Percentiles rank a stretch among this genome's conserved stretches.
Evolutionary conservation across 78 protist species (phyloP).

Genomic region (Mantamonas sphyraenae): DNA sequence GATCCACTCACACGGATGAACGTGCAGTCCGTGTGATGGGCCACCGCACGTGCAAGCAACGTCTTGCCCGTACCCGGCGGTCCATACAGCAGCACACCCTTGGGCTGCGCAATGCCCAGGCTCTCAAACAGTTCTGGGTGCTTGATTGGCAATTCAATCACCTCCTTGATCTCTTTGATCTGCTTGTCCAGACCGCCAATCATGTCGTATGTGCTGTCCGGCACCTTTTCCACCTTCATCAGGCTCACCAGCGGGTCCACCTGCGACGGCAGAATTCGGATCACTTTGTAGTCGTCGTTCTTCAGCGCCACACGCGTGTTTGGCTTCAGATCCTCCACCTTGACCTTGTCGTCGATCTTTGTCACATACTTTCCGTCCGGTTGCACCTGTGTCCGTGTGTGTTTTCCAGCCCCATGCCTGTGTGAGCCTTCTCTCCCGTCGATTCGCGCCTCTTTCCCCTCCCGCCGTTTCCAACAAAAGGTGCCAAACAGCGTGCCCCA

Average conservation of each 20-base stretch:
- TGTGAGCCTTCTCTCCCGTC: too few species aligned
- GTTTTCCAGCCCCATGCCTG: too few species aligned
- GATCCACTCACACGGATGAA: conserved; percentile 98
- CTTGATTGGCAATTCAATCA: conserved; percentile 98
- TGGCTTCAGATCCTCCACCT: conserved; percentile 63
- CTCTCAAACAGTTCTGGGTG: conserved; percentile 99
- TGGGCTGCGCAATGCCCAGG: conserved; percentile 97
- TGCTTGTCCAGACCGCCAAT: conserved; percentile 99
- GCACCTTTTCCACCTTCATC: conserved; percentile 98
- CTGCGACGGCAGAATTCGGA: background rate
- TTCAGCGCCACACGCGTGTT: conserved; percentile 87
- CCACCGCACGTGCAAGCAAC: conserved; percentile 98
- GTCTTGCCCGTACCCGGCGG: conserved; percentile 99
- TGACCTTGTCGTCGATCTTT: conserved; percentile 85
- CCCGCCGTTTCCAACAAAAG: background rate
- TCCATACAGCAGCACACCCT: conserved; percentile 89
- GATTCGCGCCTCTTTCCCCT: too few species aligned
- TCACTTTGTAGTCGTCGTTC: conserved; percentile 37
- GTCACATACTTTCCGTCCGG: conserved; percentile 98
- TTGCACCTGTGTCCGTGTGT: too few species aligned
- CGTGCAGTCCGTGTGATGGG: conserved; percentile 98
- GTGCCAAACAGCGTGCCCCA: background rate
- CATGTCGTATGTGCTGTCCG: conserved; percentile 97
- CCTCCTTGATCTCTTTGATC: conserved; percentile 97
- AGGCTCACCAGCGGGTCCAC: conserved; percentile 92